These are phyloP conservation scores for Chimonanthus salicifolius DNA, from an alignment of 164 flowering plant genomes.

Conservation along the genomic window DNA sequence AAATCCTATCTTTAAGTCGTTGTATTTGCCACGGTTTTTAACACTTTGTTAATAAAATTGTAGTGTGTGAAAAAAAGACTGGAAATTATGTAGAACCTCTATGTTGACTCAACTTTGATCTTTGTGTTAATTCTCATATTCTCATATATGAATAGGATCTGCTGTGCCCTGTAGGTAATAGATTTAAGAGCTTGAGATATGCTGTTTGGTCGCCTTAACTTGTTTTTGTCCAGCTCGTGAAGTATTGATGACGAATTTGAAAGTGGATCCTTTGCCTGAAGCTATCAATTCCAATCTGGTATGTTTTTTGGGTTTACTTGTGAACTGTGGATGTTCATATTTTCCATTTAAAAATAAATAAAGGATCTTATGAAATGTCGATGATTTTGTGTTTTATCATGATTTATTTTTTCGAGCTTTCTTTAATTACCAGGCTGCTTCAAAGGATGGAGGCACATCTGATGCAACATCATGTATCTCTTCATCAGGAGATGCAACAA, in stretches of 20 bases:
- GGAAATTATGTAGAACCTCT: background rate
- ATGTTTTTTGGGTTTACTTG: background rate
- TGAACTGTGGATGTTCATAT: background rate
- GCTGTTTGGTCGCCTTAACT: constrained; percentile 17
- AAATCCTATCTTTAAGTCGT: too few species aligned
- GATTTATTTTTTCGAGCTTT: background rate
- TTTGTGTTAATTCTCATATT: too few species aligned
- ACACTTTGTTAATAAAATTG: too few species aligned
- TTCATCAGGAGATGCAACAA: constrained; percentile 32
- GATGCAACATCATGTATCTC: constrained; percentile 43
- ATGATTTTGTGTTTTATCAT: background rate
- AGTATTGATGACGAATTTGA: constrained; percentile 29
- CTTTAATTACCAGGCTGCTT: constrained; percentile 15
- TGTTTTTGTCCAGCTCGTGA: constrained; percentile 29
- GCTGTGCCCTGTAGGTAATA: background rate
- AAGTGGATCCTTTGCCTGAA: constrained; percentile 29
- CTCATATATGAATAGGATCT: background rate
- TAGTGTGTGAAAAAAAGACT: too few species aligned
- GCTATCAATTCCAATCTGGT: constrained; percentile 21
- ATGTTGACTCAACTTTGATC: background rate
- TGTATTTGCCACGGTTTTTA: too few species aligned
- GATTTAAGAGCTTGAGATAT: background rate
- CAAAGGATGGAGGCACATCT: constrained; percentile 33
- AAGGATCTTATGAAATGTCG: background rate
- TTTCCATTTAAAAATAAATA: too few species aligned